phyloP scores from a whole-genome alignment of 306 rosid genomes.

The Castanospermum australe region DNA sequence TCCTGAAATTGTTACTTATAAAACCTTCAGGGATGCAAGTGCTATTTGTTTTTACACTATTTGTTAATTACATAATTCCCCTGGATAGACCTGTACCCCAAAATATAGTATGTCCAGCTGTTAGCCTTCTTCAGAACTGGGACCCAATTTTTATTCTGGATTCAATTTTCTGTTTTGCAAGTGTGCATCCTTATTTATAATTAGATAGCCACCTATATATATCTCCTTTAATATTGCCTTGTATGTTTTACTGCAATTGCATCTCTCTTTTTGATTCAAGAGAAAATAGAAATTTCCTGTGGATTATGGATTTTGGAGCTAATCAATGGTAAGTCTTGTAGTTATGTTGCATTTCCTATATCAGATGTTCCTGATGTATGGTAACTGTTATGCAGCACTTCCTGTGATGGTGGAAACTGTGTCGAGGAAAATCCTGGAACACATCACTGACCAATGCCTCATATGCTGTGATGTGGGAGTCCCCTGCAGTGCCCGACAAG shows the following conservation, averaged over 20 bases:
- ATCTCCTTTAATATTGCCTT: slow-evolving; percentile 3
- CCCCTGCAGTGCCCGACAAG: slow-evolving; percentile 89
- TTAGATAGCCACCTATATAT: neutral
- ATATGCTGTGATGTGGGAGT: slow-evolving; percentile 95
- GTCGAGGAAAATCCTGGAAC: slow-evolving; percentile 74
- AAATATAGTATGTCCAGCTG: neutral
- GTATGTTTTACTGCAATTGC: slow-evolving; percentile 1
- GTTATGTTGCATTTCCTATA: slow-evolving; percentile 18
- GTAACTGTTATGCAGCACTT: slow-evolving; percentile 63
- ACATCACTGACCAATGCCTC: slow-evolving; percentile 93
- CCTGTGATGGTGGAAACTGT: slow-evolving; percentile 86
- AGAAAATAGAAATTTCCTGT: neutral
- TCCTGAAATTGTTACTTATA: neutral
- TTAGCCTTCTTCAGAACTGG: slow-evolving; percentile 1
- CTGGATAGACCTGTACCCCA: slow-evolving; percentile 1
- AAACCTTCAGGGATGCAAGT: neutral
- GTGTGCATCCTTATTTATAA: neutral
- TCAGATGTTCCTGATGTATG: slow-evolving; percentile 15
- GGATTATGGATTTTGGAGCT: neutral
- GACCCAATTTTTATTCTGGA: neutral
- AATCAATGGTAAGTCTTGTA: neutral
- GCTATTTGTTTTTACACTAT: neutral
- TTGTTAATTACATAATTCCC: neutral
- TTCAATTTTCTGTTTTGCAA: neutral
- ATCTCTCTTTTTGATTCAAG: slow-evolving; percentile 2